Evolutionary conservation across 148 eudicot species (phyloP).

Genomic region (Vaccinium corymbosum): DNA sequence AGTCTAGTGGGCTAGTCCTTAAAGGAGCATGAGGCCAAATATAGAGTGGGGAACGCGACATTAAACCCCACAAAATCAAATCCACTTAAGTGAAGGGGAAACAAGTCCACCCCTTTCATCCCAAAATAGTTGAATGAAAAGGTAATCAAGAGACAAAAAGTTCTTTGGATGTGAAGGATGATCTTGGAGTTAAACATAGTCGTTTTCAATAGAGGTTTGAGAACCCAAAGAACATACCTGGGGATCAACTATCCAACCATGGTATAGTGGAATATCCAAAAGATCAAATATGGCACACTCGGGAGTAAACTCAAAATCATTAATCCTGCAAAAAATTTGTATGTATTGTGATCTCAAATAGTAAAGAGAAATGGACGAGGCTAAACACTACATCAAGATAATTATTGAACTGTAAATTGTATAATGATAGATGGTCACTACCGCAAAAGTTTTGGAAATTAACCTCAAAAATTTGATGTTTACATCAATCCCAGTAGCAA

Average conservation of each 20-base stretch:
- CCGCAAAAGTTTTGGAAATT: neutral
- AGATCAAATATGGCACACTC: constrained; percentile 97
- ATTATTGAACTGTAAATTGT: neutral
- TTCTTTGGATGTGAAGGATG: neutral
- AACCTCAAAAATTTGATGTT: constrained; percentile 84
- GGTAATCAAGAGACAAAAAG: neutral
- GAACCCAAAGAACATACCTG: constrained; percentile 51
- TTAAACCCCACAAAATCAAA: neutral
- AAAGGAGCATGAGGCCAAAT: neutral
- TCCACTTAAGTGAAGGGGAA: neutral
- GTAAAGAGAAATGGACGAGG: neutral
- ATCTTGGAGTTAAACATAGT: neutral
- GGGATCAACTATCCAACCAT: constrained; percentile 98
- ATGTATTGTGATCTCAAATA: neutral
- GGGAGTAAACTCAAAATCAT: constrained; percentile 90
- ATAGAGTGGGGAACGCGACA: neutral
- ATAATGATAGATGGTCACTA: neutral
- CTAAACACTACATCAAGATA: neutral
- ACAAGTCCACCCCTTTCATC: neutral
- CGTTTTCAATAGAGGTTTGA: neutral
- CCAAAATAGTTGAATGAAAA: neutral
- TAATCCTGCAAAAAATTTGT: constrained; percentile 52
- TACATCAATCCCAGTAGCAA: constrained; percentile 95
- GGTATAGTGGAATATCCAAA: constrained; percentile 84
- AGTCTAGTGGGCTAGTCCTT: neutral